Evolutionary conservation across 306 rosid genomes (phyloP), one percentile per base, ranked within the genome.

Genomic region (Citrullus amarus): DNA sequence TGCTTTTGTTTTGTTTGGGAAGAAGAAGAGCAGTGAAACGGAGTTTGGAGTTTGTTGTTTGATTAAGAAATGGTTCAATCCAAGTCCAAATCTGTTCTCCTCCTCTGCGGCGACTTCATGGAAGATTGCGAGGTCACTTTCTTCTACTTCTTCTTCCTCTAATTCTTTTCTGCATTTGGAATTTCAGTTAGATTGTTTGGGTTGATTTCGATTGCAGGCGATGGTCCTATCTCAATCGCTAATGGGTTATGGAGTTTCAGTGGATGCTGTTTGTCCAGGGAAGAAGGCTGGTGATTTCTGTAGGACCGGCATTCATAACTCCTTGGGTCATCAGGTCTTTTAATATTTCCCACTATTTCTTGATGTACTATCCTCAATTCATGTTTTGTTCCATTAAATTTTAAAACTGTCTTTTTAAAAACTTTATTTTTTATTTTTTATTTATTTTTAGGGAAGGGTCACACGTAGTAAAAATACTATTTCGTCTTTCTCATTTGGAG

Each of bases 181-280:
- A n/a, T 54, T 25, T 25, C 28, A 25, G 28, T 68, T 41, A 65
- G 25, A 34, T 77, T 17, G 9, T 16, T 36, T 36, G 6, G 4
- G 15, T 62, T 78, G 18, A 51, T 55, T 67, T n/a, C 68, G 81
- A 54, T 72, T 86, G 79, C 82, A 90, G 95, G 93, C 79, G 18
- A 94, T 94, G 87, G 93, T 94, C 75, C 95, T 96, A 5, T 94
- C 92, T 82, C 98, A 92, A 78, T 92, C 97, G 4, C 20, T 94
- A 82, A 93, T 79, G 78, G 97, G 97, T 12, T 92, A 77, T 41
- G 97, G 97, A 30, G 54, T 94, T 58, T 20, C 87, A 44, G 96
- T 92, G 28, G 90, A 94, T 55, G 93, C 98, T 34, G 95, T 88
- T 48, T 94, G 96, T 77, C 97, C 98, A 7, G 91, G 92, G 14